A percentile compares a stretch with the other conserved stretches of the same genome.
phyloP scores from a whole-genome alignment of 768 basidiomycete genomes.

The Rhizopogon rudus region DNA sequence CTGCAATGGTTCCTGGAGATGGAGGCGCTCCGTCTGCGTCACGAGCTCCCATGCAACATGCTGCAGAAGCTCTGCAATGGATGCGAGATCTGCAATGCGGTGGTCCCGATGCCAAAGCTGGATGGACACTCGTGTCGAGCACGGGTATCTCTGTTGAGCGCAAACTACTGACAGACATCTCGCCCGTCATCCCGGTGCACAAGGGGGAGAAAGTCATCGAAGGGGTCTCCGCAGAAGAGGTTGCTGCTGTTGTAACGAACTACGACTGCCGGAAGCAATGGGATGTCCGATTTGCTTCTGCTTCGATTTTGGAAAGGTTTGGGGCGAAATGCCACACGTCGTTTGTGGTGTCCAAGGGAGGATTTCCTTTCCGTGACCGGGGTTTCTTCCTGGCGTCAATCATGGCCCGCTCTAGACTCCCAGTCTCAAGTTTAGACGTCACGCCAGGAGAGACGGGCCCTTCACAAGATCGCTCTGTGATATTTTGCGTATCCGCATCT shows the following conservation, averaged over 20 bases:
- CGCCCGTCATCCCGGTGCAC: conserved; percentile 77
- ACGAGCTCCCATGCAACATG: conserved; percentile 74
- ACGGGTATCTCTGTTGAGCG: conserved; percentile 74
- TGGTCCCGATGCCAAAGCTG: conserved; percentile 42
- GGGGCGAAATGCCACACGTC: conserved; percentile 69
- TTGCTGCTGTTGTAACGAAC: conserved; percentile 67
- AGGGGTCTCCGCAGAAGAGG: conserved; percentile 89
- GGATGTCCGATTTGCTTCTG: conserved; percentile 84
- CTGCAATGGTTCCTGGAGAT: conserved; percentile 62
- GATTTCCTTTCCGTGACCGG: conserved; percentile 88
- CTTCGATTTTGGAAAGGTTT: conserved; percentile 65
- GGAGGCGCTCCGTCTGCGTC: conserved; percentile 44
- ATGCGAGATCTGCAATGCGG: conserved; percentile 65
- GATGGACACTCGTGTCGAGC: conserved; percentile 76
- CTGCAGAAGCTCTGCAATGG: conserved; percentile 77
- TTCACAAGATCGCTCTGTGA: conserved; percentile 49
- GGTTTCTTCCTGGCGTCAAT: conserved; percentile 82
- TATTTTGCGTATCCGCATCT: conserved; percentile 82
- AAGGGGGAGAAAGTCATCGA: conserved; percentile 90
- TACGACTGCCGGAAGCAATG: conserved; percentile 72
- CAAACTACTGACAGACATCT: conserved; percentile 72
- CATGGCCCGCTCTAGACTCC: conserved; percentile 51
- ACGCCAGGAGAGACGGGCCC: conserved; percentile 33
- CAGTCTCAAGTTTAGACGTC: conserved; percentile 34
- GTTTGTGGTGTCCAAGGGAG: conserved; percentile 69